A percentile compares a stretch with the other conserved stretches of the same genome.
These are phyloP conservation scores for Chlamydomonas reinhardtii DNA, from an alignment of 163 green algal genomes.

Conservation along the genomic window DNA sequence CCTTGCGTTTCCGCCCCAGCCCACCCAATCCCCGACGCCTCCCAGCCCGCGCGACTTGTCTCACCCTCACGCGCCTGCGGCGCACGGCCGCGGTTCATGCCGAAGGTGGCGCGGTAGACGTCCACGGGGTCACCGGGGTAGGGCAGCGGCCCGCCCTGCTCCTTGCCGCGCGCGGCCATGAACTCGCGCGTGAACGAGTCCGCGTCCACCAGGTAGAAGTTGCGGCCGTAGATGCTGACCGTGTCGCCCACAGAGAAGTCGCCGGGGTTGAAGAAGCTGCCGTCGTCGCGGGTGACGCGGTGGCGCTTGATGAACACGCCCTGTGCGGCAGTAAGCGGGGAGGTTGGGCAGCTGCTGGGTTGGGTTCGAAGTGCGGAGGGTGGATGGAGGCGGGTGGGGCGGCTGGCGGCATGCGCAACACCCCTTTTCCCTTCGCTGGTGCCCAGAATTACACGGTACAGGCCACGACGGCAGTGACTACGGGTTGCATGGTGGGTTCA, in stretches of 20 bases:
- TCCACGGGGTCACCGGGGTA: conserved; percentile 84
- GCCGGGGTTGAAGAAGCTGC: conserved; percentile 61
- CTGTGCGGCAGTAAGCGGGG: conserved; percentile 71
- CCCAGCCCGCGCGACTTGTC: background rate
- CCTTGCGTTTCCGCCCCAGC: too few relatives aligned
- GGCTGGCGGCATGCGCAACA: too few relatives aligned
- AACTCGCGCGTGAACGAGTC: conserved; percentile 87
- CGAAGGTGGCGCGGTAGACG: conserved; percentile 66
- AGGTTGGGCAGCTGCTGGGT: background rate
- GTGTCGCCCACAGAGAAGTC: conserved; percentile 82
- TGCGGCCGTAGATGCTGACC: conserved; percentile 83
- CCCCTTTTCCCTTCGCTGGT: too few relatives aligned
- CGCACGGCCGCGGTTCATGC: conserved; percentile 55
- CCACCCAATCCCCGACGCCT: too few relatives aligned
- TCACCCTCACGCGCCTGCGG: conserved; percentile 43
- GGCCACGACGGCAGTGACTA: too few relatives aligned
- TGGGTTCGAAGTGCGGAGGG: background rate
- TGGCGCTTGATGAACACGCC: conserved; percentile 88
- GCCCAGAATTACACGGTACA: too few relatives aligned
- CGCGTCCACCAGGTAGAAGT: conserved; percentile 82
- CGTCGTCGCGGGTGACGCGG: conserved; percentile 73
- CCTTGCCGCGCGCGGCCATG: conserved; percentile 43
- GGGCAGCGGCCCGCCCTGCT: conserved; percentile 60
- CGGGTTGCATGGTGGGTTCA: too few relatives aligned
- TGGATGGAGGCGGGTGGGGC: background rate